Evolutionary conservation across 1,284 basidiomycete genomes (phyloP).

Genomic region (Cryptococcus sp.): DNA sequence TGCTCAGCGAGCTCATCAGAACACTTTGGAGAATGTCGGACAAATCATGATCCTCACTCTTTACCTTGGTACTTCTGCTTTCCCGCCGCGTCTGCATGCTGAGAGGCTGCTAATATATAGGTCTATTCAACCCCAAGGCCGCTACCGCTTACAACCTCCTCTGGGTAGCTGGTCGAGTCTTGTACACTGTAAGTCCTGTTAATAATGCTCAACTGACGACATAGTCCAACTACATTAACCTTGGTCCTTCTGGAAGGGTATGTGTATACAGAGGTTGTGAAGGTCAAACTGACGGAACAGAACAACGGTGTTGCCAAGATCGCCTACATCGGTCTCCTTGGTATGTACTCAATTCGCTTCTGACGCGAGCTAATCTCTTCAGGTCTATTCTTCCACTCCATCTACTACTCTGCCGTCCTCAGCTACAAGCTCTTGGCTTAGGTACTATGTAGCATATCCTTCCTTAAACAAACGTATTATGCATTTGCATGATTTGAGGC

Average conservation of each 20-base stretch:
- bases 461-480: no score
- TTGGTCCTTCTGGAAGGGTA: slow-evolving; percentile 18
- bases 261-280: neutral
- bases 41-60: slow-evolving; percentile 22
- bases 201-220: neutral
- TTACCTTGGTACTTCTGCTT: slow-evolving; percentile 26
- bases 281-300: slow-evolving; percentile 4
- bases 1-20: slow-evolving; percentile 37
- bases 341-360: slow-evolving; percentile 9
- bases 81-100: no score
- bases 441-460: neutral
- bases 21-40: slow-evolving; percentile 39
- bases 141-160: slow-evolving; percentile 18
- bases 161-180: slow-evolving; percentile 27
- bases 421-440: slow-evolving; percentile 5
- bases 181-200: slow-evolving; percentile 30
- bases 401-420: slow-evolving; percentile 13
- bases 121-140: slow-evolving; percentile 33
- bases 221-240: slow-evolving; percentile 26
- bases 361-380: neutral
- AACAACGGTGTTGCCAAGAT: slow-evolving; percentile 14
- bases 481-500: no score
- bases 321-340: slow-evolving; percentile 20
- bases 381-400: slow-evolving; percentile 19
- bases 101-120: slow-evolving; percentile 9